Conservation (phyloP, 177 flowering plant species). For the Vitis hybrid region DNA sequence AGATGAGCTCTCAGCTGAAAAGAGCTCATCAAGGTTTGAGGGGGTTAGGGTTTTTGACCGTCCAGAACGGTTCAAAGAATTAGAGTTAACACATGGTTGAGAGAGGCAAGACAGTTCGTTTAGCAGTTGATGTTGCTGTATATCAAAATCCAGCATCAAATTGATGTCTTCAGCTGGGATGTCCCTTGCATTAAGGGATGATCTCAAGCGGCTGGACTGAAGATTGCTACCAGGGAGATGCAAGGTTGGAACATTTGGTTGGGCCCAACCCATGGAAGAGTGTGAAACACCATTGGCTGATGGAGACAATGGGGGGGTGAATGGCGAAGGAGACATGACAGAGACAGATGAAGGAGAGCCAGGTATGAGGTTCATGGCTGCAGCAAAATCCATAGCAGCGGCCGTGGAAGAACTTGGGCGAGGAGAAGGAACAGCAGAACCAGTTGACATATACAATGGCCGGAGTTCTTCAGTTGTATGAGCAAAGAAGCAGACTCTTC, state of each 20-base stretch:
- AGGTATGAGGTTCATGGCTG: conserved; percentile 65
- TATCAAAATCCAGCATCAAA: conserved; percentile 52
- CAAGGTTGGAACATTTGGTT: conserved; percentile 67
- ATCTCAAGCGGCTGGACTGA: conserved; percentile 82
- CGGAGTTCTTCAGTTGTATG: conserved; percentile 82
- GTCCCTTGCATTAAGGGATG: conserved; percentile 82
- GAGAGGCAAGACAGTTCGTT: conserved; percentile 50
- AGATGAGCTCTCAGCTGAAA: conserved; percentile 55
- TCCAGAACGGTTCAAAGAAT: conserved; percentile 42
- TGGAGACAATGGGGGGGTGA: conserved; percentile 85
- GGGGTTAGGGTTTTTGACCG: conserved; percentile 54
- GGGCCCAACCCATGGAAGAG: conserved; percentile 64
- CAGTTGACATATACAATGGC: conserved; percentile 78
- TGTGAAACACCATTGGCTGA: conserved; percentile 54
- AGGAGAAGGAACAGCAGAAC: conserved; percentile 88
- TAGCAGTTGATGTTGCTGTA: conserved; percentile 57
- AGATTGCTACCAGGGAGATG: conserved; percentile 83
- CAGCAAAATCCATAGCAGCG: conserved; percentile 65
- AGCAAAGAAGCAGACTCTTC: conserved; percentile 93
- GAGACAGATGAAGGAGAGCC: conserved; percentile 69
- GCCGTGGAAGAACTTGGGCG: conserved; percentile 56
- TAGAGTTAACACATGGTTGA: conserved; percentile 33
- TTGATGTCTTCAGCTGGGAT: conserved; percentile 49
- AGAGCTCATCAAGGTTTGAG: conserved; percentile 68
- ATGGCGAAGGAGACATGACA: conserved; percentile 71